Base-by-base conservation (phyloP, 2,329 filamentous ascomycete species). In the Penicillium occitanis region DNA sequence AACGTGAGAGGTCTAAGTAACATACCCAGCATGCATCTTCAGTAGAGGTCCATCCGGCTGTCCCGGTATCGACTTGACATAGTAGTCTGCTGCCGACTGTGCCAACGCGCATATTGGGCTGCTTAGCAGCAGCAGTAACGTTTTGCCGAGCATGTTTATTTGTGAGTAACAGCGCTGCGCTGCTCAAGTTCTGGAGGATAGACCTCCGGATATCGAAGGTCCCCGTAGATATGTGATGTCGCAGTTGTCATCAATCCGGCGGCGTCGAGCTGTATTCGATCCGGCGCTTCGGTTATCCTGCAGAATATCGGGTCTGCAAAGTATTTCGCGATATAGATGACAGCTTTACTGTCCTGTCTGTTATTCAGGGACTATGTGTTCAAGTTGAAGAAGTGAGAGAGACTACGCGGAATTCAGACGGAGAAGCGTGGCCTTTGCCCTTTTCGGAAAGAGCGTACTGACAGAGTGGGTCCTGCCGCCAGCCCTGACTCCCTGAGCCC, bases 21-120 rank as follows among this genome's bases (percentile, higher is more conserved):
- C 66, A 83, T 83, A 97, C 92, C 95, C 95, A 82, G 95, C 94
- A 85, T 98, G 95, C 94, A 98, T 98, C 84, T 97, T 97, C 74
- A 97, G 81, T 68, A 92, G 80, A 44, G 92, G 89, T 22, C 87
- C 90, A 71, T 88, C 84, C 10, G 96, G 94, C 64, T 91, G 88
- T 37, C 96, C 95, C 5, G 95, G 95, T 22, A 99, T 84, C 8
- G 89, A 87, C 72, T 88, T 88, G 63, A 99, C 90, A 80, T 90
- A 98, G 79, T 97, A 99, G 78, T 99, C 93, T 37, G 90, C 91
- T 57, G 91, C 90, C 1, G 85, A 84, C 75, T 87, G 88, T 19
- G 77, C 75, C 14, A 69, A 68, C 3, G 69, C 71, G 40, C 70
- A 63, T 22, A 69, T 64, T 5, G 74, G 70, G 53, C 68, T 74